A percentile compares a stretch with the other conserved stretches of the same genome.
phyloP scores from a whole-genome alignment of 2,329 filamentous ascomycete genomes.

The Alternaria brassicicola region DNA sequence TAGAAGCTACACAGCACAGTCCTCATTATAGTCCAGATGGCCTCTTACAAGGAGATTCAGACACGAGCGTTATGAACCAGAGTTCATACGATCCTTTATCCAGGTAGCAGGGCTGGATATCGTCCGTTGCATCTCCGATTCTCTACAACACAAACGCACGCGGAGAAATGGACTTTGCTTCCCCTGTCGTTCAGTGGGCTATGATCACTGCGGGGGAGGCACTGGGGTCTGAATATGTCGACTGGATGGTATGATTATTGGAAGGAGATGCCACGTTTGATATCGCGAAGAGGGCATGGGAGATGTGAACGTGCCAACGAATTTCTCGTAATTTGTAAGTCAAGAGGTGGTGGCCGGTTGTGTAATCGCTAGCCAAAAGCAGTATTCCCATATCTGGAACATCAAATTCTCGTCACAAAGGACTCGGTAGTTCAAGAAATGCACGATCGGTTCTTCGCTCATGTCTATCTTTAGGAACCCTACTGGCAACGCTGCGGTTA shows the following conservation, averaged over 20 bases:
- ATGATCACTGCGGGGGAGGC: slow-evolving; percentile 25
- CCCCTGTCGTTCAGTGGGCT: slow-evolving; percentile 32
- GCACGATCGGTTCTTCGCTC: not conserved
- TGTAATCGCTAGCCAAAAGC: not conserved
- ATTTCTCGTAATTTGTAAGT: not conserved
- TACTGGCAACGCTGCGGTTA: not conserved
- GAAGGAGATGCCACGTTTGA: not conserved
- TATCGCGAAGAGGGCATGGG: not conserved
- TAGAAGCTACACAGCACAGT: not conserved
- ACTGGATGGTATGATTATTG: not conserved
- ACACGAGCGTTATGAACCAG: not conserved
- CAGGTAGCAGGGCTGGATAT: slow-evolving; percentile 24
- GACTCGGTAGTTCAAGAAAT: not conserved
- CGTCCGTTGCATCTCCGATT: slow-evolving; percentile 28
- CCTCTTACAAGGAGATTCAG: not conserved
- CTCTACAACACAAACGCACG: slow-evolving; percentile 16
- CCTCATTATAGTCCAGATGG: not conserved
- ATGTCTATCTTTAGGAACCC: too few species aligned
- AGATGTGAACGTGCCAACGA: not conserved
- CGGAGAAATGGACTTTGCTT: slow-evolving; percentile 9
- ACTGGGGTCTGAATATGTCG: slow-evolving; percentile 6
- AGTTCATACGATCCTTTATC: slow-evolving; percentile 7
- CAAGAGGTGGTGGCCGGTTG: not conserved
- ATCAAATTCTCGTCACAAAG: not conserved
- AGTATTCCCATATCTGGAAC: not conserved